Evolutionary conservation across 805 yeast species (phyloP).

Genomic region (Allodekkera sacchari): DNA sequence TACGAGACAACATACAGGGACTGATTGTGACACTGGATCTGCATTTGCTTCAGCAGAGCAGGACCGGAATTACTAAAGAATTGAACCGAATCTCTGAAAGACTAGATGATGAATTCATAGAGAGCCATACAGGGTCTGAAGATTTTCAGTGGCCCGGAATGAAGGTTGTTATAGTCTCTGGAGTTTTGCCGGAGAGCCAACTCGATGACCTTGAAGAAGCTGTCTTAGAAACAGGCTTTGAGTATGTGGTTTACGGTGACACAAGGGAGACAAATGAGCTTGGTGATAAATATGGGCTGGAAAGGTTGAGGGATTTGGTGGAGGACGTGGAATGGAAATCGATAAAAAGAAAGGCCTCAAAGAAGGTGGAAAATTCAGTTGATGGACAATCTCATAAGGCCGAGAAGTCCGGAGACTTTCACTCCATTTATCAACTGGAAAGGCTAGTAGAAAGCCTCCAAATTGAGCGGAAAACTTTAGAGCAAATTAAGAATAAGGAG

Average conservation of each 20-base stretch:
- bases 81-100: constrained; percentile 9
- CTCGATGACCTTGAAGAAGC: constrained; percentile 31
- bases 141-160: constrained; percentile 27
- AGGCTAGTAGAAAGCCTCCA: constrained; percentile 27
- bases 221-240: constrained; percentile 32
- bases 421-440: no score
- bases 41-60: neutral
- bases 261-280: constrained; percentile 26
- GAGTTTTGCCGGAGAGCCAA: constrained; percentile 5
- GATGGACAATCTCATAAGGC: neutral
- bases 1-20: constrained; percentile 40
- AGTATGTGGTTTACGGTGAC: constrained; percentile 23
- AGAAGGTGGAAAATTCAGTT: neutral
- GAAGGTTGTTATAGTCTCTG: constrained; percentile 27
- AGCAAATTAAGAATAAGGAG: constrained; percentile 12
- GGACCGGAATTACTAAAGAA: constrained; percentile 3
- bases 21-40: constrained; percentile 32
- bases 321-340: constrained; percentile 37
- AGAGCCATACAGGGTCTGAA: neutral
- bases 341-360: neutral
- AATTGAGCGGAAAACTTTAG: constrained; percentile 2
- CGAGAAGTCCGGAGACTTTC: constrained; percentile 3
- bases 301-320: constrained; percentile 31
- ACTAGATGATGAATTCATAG: constrained; percentile 17
- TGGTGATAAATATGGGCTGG: constrained; percentile 31